Evolutionary conservation across 768 basidiomycete species (phyloP).

Genomic region (Tricholoma terreum): DNA sequence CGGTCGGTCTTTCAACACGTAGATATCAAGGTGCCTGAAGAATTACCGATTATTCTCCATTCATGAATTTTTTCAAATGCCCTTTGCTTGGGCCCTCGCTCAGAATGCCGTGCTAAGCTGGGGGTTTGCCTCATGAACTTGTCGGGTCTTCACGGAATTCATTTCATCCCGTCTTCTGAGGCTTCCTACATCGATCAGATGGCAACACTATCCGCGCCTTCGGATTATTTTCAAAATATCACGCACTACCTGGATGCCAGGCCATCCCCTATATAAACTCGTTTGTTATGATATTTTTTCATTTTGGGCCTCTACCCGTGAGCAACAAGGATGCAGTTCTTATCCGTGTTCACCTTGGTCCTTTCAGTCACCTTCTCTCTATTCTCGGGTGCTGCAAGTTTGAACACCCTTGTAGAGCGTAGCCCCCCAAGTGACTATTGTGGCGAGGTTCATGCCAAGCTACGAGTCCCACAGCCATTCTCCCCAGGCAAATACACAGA

Average conservation of each 20-base stretch:
- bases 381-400: slow-evolving; percentile 1
- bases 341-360: neutral
- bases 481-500: slow-evolving; percentile 19
- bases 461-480: slow-evolving; percentile 25
- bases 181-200: neutral
- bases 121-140: neutral
- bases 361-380: slow-evolving; percentile 2
- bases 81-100: no score
- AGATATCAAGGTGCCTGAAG: no score
- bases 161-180: neutral
- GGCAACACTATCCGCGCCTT: neutral
- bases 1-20: no score
- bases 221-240: neutral
- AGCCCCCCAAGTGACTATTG: slow-evolving; percentile 32
- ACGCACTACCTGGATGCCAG: neutral
- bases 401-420: slow-evolving; percentile 6
- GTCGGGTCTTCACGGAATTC: neutral
- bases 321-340: slow-evolving; percentile 7
- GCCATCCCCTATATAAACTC: neutral
- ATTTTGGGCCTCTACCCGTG: neutral
- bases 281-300: neutral
- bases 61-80: no score
- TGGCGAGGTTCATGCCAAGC: slow-evolving; percentile 30
- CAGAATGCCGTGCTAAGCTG: no score
- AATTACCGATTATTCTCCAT: no score